Percentiles rank a stretch among this genome's conserved stretches.
phyloP scores from a whole-genome alignment of 108 stramenopile species.

The Fragilaria radians region DNA sequence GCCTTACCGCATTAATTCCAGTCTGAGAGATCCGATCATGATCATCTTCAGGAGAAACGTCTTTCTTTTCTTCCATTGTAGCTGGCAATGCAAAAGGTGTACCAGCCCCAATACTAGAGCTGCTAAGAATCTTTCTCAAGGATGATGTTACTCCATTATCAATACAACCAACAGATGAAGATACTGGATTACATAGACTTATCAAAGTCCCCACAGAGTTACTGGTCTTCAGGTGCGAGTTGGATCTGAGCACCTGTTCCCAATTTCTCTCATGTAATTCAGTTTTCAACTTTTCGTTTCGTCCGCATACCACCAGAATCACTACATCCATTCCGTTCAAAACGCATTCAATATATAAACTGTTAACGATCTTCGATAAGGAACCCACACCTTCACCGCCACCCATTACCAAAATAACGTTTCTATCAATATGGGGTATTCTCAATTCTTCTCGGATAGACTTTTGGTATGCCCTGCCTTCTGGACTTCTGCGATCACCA shows the following conservation, averaged over 20 bases:
- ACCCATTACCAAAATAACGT: slow-evolving; percentile 63
- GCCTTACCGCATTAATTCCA: background rate
- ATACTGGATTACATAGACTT: background rate
- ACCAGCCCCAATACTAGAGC: slow-evolving; percentile 11
- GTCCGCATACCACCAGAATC: slow-evolving; percentile 93
- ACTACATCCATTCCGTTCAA: slow-evolving; percentile 59
- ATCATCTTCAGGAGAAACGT: background rate
- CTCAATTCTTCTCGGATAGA: slow-evolving; percentile 34
- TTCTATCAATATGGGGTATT: slow-evolving; percentile 36
- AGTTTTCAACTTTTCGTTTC: slow-evolving; percentile 49
- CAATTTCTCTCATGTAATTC: slow-evolving; percentile 37
- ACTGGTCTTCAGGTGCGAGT: background rate
- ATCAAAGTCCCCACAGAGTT: background rate
- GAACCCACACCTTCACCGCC: slow-evolving; percentile 95
- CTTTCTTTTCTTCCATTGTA: slow-evolving; percentile 19
- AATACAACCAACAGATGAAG: slow-evolving; percentile 36
- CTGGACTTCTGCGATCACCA: slow-evolving; percentile 56
- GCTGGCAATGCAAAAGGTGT: slow-evolving; percentile 3
- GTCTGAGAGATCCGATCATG: background rate
- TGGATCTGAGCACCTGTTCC: slow-evolving; percentile 18
- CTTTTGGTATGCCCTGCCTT: slow-evolving; percentile 50
- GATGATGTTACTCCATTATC: slow-evolving; percentile 27
- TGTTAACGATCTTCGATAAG: slow-evolving; percentile 80
- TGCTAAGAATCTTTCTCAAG: slow-evolving; percentile 38
- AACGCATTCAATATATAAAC: slow-evolving; percentile 59